These are phyloP conservation scores for Auricularia sp. DNA, from an alignment of 768 basidiomycete genomes.

Conservation along the genomic window DNA sequence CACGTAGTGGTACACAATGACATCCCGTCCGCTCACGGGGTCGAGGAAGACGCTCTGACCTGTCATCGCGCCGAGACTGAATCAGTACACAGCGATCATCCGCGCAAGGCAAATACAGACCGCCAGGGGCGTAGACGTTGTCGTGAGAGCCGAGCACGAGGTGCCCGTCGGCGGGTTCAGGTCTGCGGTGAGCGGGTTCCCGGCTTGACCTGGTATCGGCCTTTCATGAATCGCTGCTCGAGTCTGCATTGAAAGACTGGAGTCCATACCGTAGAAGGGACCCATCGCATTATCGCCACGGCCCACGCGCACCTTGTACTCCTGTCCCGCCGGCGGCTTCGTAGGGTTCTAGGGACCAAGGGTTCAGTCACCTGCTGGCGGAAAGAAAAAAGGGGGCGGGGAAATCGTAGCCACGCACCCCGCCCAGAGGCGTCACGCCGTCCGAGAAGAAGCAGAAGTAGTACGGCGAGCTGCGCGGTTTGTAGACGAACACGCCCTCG, in stretches of 20 bases:
- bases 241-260: no score
- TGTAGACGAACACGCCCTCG: slow-evolving; percentile 5
- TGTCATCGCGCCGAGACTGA: neutral
- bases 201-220: neutral
- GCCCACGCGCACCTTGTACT: slow-evolving; percentile 14
- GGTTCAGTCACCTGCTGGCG: neutral
- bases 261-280: slow-evolving; percentile 8
- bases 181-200: neutral
- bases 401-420: neutral
- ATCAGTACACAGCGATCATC: neutral
- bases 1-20: neutral
- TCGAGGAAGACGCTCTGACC: neutral
- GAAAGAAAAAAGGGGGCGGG: neutral
- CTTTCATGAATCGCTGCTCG: no score
- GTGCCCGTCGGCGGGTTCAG: slow-evolving; percentile 14
- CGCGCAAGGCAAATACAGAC: neutral
- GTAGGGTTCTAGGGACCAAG: neutral
- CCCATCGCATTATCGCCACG: slow-evolving; percentile 13
- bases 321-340: neutral
- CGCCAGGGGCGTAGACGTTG: slow-evolving; percentile 21
- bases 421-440: neutral
- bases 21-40: neutral
- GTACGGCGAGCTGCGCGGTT: neutral
- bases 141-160: slow-evolving; percentile 20
- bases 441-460: slow-evolving; percentile 4